phyloP scores from a whole-genome alignment of 352 stramenopile genomes.

The Pythium diclinum region DNA sequence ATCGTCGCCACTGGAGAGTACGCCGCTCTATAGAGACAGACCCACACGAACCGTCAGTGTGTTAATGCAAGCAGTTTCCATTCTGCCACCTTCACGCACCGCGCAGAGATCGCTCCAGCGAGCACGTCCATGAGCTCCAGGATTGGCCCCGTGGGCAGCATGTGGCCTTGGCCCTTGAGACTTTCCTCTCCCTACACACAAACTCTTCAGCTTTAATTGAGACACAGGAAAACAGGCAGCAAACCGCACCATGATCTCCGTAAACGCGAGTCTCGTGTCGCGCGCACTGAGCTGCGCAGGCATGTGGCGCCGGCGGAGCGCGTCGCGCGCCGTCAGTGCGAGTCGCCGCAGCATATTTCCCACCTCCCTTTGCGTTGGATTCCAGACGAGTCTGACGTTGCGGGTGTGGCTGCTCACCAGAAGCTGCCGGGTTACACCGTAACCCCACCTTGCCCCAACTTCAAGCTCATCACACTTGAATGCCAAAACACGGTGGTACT shows the following conservation, averaged over 20 bases:
- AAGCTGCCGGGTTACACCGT: neutral
- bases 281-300: conserved; percentile 20
- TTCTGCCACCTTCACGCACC: conserved; percentile 15
- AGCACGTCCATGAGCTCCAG: conserved; percentile 39
- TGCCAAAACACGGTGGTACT: conserved; percentile 18
- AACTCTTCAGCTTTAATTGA: neutral
- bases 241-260: conserved; percentile 32
- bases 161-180: conserved; percentile 28
- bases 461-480: conserved; percentile 3
- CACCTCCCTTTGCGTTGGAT: neutral
- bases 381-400: neutral
- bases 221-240: neutral
- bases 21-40: conserved; percentile 1
- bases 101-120: conserved; percentile 25
- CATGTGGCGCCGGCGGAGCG: conserved; percentile 17
- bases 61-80: neutral
- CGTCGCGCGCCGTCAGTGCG: conserved; percentile 19
- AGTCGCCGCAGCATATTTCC: conserved; percentile 13
- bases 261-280: conserved; percentile 41
- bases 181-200: conserved; percentile 27
- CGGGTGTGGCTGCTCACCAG: neutral
- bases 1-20: conserved; percentile 28
- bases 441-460: neutral
- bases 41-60: neutral
- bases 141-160: conserved; percentile 32